Percentiles rank a stretch among this genome's conserved stretches.
Conservation (phyloP, 2,329 filamentous ascomycete genomes). For the Rutstroemia sp. region DNA sequence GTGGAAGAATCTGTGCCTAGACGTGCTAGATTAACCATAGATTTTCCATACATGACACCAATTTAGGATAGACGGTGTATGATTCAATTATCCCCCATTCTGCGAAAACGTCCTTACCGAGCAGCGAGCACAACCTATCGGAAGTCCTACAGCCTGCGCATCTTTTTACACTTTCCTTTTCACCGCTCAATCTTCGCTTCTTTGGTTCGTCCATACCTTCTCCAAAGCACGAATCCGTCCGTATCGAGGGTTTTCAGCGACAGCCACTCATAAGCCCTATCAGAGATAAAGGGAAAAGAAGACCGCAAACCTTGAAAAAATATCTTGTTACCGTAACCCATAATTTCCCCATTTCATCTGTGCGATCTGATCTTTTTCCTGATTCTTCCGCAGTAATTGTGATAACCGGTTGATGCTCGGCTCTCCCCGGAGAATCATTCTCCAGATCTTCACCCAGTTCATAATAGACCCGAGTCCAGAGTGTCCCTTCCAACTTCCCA, state of each 20-base stretch:
- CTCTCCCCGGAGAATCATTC: too few relatives aligned
- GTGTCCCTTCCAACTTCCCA: too few relatives aligned
- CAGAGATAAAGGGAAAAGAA: neutral
- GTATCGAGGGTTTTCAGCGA: neutral
- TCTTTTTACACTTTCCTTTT: neutral
- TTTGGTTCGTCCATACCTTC: neutral
- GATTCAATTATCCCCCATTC: neutral
- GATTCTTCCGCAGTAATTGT: neutral
- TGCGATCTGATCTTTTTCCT: neutral
- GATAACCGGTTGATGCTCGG: too few relatives aligned
- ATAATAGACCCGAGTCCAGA: too few relatives aligned
- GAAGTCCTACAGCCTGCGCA: neutral
- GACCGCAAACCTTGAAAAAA: neutral
- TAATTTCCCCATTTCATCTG: neutral
- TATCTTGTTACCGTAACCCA: neutral
- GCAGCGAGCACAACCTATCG: neutral
- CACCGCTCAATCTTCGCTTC: neutral
- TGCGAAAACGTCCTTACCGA: neutral
- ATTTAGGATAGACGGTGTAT: neutral
- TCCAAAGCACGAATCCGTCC: neutral
- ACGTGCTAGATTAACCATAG: neutral
- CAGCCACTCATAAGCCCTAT: neutral
- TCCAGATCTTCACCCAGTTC: too few relatives aligned
- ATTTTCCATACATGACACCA: neutral
- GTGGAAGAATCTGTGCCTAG: neutral